Percentiles rank a stretch among this genome's conserved stretches.
These are phyloP conservation scores for Pseudofabraea citricarpa DNA, from an alignment of 2,329 filamentous ascomycete species.

Conservation along the genomic window DNA sequence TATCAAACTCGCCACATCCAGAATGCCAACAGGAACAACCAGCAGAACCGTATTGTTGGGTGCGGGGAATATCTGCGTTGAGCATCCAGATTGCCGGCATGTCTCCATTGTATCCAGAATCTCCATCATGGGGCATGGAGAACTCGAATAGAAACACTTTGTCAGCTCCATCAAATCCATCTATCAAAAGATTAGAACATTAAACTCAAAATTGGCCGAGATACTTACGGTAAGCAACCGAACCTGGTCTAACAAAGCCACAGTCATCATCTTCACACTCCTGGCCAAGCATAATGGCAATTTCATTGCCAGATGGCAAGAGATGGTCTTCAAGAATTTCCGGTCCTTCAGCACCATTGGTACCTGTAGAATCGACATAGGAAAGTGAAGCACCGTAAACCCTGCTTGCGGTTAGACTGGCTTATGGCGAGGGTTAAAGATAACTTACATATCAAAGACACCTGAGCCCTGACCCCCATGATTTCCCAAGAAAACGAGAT, in stretches of 20 bases:
- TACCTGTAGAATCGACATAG: constrained; percentile 44
- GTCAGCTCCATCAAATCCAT: constrained; percentile 65
- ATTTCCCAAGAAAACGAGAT: constrained; percentile 55
- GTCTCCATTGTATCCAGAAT: constrained; percentile 50
- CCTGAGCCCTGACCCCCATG: constrained; percentile 50
- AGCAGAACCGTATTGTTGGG: not conserved
- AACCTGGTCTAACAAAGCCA: constrained; percentile 41
- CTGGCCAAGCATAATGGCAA: constrained; percentile 45
- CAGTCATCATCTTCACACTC: constrained; percentile 42
- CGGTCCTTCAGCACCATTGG: constrained; percentile 38
- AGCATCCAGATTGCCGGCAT: constrained; percentile 65
- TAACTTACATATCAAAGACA: constrained; percentile 42
- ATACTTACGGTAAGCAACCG: constrained; percentile 43
- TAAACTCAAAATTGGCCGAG: not conserved
- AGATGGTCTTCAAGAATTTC: constrained; percentile 43
- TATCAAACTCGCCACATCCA: constrained; percentile 71
- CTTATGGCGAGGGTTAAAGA: not conserved
- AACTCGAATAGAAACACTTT: constrained; percentile 74
- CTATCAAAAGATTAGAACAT: constrained; percentile 31
- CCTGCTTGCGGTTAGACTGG: not conserved
- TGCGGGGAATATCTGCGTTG: not conserved
- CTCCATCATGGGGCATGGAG: constrained; percentile 60
- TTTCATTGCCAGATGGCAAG: constrained; percentile 44
- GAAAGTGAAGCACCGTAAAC: constrained; percentile 48
- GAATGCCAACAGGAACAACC: constrained; percentile 36